A percentile compares a stretch with the other conserved stretches of the same genome.
These are phyloP conservation scores for Bruguiera parviflora DNA, from an alignment of 345 rosid species.

Conservation along the genomic window DNA sequence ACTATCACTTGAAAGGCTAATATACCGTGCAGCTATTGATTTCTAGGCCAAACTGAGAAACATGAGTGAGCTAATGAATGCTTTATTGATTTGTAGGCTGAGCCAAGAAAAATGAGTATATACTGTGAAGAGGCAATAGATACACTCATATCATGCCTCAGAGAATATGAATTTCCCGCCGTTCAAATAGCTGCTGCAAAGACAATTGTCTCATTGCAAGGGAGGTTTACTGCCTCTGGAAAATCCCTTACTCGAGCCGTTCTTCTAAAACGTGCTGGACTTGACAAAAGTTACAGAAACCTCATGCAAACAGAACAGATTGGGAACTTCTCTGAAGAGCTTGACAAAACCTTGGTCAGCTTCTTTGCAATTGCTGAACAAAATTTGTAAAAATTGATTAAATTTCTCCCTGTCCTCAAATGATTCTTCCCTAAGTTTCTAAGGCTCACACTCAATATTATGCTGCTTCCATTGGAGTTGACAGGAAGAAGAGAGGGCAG, in stretches of 20 bases:
- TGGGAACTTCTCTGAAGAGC: conserved; percentile 30
- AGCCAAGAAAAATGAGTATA: conserved; percentile 74
- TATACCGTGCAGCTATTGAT: background rate
- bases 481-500: conserved; percentile 61
- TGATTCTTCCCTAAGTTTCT: background rate
- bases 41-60: too few species aligned
- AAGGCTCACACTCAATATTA: background rate
- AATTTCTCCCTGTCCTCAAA: background rate
- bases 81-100: conserved; percentile 40
- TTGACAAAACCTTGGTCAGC: conserved; percentile 48
- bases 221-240: conserved; percentile 62
- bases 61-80: background rate
- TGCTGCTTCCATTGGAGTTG: conserved; percentile 8
- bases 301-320: conserved; percentile 41
- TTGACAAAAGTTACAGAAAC: conserved; percentile 39
- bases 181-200: conserved; percentile 61
- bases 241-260: conserved; percentile 47
- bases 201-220: conserved; percentile 52
- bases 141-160: conserved; percentile 56
- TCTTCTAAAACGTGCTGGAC: conserved; percentile 59
- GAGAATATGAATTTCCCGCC: conserved; percentile 45
- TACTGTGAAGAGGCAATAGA: conserved; percentile 75
- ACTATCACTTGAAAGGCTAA: background rate
- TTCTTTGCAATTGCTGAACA: background rate
- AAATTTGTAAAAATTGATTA: background rate